Percentiles rank a stretch among this genome's conserved stretches.
Conservation (phyloP, 768 basidiomycete genomes). For the Suillus sp. region DNA sequence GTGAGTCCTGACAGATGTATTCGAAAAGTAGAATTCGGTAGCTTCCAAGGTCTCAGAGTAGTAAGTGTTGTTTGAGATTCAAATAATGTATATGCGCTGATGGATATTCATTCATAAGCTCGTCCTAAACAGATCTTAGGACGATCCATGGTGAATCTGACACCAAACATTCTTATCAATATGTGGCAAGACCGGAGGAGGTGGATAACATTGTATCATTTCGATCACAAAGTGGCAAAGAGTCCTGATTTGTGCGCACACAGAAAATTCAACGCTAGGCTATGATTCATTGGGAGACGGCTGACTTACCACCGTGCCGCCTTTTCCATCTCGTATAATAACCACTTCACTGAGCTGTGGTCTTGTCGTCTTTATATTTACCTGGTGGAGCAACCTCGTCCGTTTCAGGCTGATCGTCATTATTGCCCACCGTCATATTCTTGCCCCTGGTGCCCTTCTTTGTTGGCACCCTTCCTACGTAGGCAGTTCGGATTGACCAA, state of each 20-base stretch:
- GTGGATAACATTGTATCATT: no score
- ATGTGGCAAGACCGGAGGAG: no score
- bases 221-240: no score
- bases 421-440: background rate
- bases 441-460: background rate
- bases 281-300: background rate
- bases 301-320: background rate
- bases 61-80: background rate
- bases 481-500: background rate
- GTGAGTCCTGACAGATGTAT: background rate
- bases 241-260: background rate
- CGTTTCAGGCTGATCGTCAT: background rate
- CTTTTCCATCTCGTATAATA: background rate
- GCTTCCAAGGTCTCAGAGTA: background rate
- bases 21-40: background rate
- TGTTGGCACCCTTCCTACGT: background rate
- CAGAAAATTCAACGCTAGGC: background rate
- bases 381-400: background rate
- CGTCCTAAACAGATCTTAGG: background rate
- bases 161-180: background rate
- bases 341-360: background rate
- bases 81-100: background rate
- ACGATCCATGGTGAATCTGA: background rate
- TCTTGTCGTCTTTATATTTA: background rate
- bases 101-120: background rate